Percentiles rank a stretch among this genome's conserved stretches.
These are phyloP conservation scores for Wallacemonas collosoma DNA, from an alignment of 208 protist genomes.

Conservation along the genomic window DNA sequence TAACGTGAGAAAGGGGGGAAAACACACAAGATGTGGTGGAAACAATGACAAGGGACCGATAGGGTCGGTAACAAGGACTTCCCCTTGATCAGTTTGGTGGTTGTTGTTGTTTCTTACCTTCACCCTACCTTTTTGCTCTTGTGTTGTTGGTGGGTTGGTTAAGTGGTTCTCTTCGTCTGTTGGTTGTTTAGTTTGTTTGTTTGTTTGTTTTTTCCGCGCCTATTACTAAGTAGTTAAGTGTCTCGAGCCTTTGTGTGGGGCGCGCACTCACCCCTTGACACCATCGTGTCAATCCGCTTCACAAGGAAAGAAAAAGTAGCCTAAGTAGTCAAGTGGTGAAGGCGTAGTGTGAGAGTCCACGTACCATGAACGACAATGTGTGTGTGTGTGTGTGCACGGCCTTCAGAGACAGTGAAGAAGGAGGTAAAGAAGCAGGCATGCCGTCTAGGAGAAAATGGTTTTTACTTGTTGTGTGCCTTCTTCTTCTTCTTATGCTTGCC, in stretches of 20 bases:
- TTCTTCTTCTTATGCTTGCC: conserved; percentile 38
- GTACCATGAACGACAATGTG: neutral
- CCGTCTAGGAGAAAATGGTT: conserved; percentile 6
- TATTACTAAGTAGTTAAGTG: conserved; percentile 23
- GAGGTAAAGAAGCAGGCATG: neutral
- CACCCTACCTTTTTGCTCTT: conserved; percentile 8
- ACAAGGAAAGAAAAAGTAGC: conserved; percentile 18
- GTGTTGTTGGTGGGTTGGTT: neutral
- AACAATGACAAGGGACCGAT: no score
- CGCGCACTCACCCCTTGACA: conserved; percentile 2
- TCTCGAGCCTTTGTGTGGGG: neutral
- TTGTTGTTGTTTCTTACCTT: neutral
- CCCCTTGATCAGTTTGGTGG: no score
- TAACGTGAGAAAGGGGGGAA: no score
- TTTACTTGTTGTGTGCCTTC: conserved; percentile 39
- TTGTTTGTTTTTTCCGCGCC: conserved; percentile 20
- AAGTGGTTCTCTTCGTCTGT: neutral
- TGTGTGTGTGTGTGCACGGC: neutral
- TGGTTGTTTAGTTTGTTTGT: conserved; percentile 14
- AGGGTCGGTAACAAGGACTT: no score
- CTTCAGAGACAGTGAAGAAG: conserved; percentile 18
- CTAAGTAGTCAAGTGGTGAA: neutral
- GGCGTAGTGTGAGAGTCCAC: neutral
- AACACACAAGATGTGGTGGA: no score
- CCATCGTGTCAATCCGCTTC: neutral